phyloP scores from a whole-genome alignment of 164 flowering plant genomes.

The Vitis labrusca region DNA sequence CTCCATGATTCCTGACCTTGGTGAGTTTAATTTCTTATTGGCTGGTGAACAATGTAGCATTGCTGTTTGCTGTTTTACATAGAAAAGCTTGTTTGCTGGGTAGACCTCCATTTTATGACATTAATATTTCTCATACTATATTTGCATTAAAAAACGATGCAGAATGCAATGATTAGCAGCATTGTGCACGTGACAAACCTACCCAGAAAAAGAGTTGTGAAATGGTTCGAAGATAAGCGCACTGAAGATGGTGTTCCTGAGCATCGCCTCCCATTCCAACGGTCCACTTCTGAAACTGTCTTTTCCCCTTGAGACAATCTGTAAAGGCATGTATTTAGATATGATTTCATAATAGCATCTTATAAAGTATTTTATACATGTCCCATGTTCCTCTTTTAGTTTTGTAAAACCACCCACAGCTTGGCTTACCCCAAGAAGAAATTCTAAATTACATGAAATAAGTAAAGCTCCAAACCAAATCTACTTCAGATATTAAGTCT shows the following conservation, averaged over 20 bases:
- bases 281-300: conserved; percentile 32
- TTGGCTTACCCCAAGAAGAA: too few species aligned
- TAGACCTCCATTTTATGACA: background rate
- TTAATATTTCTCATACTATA: background rate
- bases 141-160: conserved; percentile 21
- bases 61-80: background rate
- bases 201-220: conserved; percentile 69
- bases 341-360: background rate
- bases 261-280: conserved; percentile 49
- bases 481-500: too few species aligned
- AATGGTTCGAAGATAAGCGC: conserved; percentile 96
- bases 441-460: too few species aligned
- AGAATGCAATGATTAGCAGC: conserved; percentile 83
- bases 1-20: background rate
- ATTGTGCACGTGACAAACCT: conserved; percentile 85
- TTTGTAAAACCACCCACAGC: too few species aligned
- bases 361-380: background rate
- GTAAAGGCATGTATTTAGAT: background rate
- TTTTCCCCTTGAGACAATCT: conserved; percentile 9
- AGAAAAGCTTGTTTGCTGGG: background rate
- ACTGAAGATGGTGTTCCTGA: conserved; percentile 73
- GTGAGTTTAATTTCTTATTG: background rate
- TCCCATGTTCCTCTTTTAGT: background rate
- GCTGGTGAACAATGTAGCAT: too few species aligned
- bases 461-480: too few species aligned